Base-by-base conservation (phyloP, 352 stramenopile genomes). In the Globisporangium emineosum region DNA sequence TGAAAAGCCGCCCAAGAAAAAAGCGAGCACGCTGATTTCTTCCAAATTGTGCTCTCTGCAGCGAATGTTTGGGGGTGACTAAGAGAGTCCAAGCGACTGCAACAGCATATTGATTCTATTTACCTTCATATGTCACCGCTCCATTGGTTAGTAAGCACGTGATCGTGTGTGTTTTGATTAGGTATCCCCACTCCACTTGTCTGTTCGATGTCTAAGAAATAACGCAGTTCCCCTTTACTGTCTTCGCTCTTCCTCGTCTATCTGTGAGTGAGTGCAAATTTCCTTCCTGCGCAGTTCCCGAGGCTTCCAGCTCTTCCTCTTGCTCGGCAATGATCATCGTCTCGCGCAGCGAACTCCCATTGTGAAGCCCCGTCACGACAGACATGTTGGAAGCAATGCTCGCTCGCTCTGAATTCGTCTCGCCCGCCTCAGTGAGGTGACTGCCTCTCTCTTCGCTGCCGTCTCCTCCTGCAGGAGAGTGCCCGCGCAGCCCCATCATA, bases 241-340 rank as follows among this genome's bases (percentile, higher is more conserved):
- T 45, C 43, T 65, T 69, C 27, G 43, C 29, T 21, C 55, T 56
- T n/a, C 53, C 61, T 12, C 60, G 51, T 29, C 49, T 61, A 32
- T 70, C 54, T 42, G 62, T 67, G 1, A 67, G 54, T 17, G 62
- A 63, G 29, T 55, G 52, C n/a, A 33, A 21, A 21, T 40, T 59
- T 21, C 10, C 19, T 37, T 62, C 43, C 25, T 60, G 42, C 30
- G 42, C 27, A 52, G 21, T 55, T 5, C 40, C 52, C 5, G 51
- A 47, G 12, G 58, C 49, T 23, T 63, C 67, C 17, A 56, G 52
- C 30, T 86, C 76, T 53, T 89, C 79, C n/a, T 87, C 78, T 37
- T 83, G 73, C 63, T 90, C 81, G 0, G 81, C 70, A 62, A 89
- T 90, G 42, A 86, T 77, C 73, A 80, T 86, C 51, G 81, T 90